Evolutionary conservation across 2,329 filamentous ascomycete genomes (phyloP), one percentile per base, ranked within the genome.

Genomic region (Keithomyces neogunnii): DNA sequence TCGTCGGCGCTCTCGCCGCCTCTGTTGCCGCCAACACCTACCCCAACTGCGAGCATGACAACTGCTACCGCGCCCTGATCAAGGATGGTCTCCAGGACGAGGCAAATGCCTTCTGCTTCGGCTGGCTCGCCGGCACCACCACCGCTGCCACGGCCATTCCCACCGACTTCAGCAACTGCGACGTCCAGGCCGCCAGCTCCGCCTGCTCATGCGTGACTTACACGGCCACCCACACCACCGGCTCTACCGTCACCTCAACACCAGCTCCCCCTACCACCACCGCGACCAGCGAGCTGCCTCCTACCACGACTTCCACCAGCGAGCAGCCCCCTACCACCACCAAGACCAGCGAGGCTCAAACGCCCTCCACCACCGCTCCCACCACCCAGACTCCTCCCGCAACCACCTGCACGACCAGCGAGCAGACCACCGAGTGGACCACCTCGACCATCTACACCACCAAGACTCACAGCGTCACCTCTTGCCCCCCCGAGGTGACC

Each of bases 151-250:
- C 53, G 2, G 56, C 56, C 42, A 62, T 69, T 43, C 68, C 67
- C 5, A 55, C 61, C 7, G 55, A 65, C 45, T 69, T 60, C 56
- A 44, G 39, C 54, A 63, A 64, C 60, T 70, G 68, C 53, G 46
- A 47, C 39, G 51, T 49, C 43, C 49, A 55, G 11, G 52, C 51
- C 30, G 58, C 63, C 49, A 59, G 55, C 55, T 70, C 68, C 42
- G 67, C 65, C 44, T 70, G 68, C 62, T 69, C 66, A 5, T 70
- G 67, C 60, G 59, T 69, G 57, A 62, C 63, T 51, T 68, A 69
- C 57, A 64, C 64, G 43, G 57, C 62, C 43, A 66, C 64, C 26
- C 62, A 64, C 53, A 57, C 56, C 10, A 54, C 50, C 38, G 53
- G 50, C 38, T 10, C 13, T 36, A 45, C 53, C n/a, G 53, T 52